Percentiles rank a stretch among this genome's conserved stretches.
phyloP scores from a whole-genome alignment of 352 stramenopile genomes.

The Globisporangium radiosum region DNA sequence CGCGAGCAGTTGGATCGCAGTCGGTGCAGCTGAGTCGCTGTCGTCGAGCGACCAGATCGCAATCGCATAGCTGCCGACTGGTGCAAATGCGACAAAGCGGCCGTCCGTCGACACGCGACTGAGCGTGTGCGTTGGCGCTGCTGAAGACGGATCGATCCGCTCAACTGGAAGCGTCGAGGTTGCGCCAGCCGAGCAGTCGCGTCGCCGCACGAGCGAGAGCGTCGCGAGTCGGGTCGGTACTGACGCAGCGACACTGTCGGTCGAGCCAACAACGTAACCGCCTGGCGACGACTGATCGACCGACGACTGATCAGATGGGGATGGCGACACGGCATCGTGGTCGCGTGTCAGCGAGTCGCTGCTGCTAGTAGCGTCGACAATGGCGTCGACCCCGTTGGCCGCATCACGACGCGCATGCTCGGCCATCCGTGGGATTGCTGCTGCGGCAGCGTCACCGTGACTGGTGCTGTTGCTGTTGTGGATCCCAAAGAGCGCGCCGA shows the following conservation, averaged over 20 bases:
- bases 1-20: background rate
- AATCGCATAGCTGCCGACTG: background rate
- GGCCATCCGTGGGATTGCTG: too few relatives aligned
- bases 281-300: background rate
- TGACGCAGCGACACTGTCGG: background rate
- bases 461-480: conserved; percentile 5
- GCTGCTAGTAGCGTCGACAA: background rate
- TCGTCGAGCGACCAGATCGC: conserved; percentile 1
- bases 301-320: background rate
- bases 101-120: conserved; percentile 6
- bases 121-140: background rate
- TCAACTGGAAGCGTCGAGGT: background rate
- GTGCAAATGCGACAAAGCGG: background rate
- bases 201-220: conserved; percentile 1
- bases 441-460: background rate
- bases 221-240: background rate
- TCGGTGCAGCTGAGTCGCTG: background rate
- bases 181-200: background rate
- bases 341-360: background rate
- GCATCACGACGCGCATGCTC: background rate
- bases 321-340: background rate
- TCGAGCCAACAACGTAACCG: background rate
- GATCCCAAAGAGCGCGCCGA: conserved; percentile 46
- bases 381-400: background rate
- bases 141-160: background rate